Conservation (phyloP, 768 basidiomycete genomes). For the Serendipita indica region DNA sequence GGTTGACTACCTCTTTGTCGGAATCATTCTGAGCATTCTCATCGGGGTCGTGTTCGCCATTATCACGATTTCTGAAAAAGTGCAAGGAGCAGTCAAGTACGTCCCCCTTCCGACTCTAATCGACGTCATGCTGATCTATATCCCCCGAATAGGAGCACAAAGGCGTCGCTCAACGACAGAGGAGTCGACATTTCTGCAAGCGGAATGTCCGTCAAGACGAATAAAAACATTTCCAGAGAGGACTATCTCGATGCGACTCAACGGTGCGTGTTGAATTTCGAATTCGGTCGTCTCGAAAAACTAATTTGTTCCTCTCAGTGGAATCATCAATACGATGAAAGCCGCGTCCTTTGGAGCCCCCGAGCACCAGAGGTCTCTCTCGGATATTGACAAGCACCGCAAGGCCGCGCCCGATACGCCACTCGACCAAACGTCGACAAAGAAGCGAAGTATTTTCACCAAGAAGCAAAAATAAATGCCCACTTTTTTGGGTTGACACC, state of each 20-base stretch:
- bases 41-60: constrained; percentile 7
- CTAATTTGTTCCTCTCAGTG: too few relatives aligned
- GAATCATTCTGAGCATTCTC: constrained; percentile 4
- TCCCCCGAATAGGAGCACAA: not conserved
- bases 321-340: not conserved
- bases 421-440: not conserved
- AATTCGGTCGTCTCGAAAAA: not conserved
- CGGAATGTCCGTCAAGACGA: constrained; percentile 53
- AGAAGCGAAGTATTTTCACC: not conserved
- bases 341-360: not conserved
- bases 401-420: not conserved
- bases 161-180: constrained; percentile 30
- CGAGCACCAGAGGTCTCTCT: not conserved
- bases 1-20: not conserved
- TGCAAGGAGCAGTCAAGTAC: constrained; percentile 2
- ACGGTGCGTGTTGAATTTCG: constrained; percentile 29
- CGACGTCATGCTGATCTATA: not conserved
- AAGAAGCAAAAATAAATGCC: not conserved
- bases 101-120: not conserved
- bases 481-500: too few relatives aligned
- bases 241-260: constrained; percentile 63
- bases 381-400: not conserved
- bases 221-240: constrained; percentile 41
- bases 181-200: constrained; percentile 43
- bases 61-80: not conserved